These are phyloP conservation scores for Nitzschia inconspicua DNA, from an alignment of 108 stramenopile genomes.

Conservation along the genomic window DNA sequence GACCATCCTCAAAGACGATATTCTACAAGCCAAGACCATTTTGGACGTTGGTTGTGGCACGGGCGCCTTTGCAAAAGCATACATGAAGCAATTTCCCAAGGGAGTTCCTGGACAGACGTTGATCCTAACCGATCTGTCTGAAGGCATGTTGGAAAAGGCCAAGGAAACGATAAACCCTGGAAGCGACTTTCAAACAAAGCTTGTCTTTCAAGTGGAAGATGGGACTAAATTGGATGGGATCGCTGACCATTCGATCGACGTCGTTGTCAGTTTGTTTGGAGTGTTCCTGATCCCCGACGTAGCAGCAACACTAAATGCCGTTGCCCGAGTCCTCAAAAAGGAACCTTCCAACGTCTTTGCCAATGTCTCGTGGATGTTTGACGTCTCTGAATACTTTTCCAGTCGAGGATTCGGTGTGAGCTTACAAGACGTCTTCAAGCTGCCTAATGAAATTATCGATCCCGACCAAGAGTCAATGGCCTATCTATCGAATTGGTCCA, in stretches of 20 bases:
- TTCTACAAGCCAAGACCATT: constrained; percentile 15
- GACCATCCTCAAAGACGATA: constrained; percentile 6
- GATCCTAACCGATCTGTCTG: constrained; percentile 3
- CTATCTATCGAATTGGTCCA: not conserved
- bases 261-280: constrained; percentile 23
- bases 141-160: constrained; percentile 1
- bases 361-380: constrained; percentile 4
- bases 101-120: constrained; percentile 9
- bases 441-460: not conserved
- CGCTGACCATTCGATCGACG: not conserved
- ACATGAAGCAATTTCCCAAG: constrained; percentile 14
- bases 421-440: not conserved
- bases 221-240: constrained; percentile 17
- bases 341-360: not conserved
- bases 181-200: constrained; percentile 8
- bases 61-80: constrained; percentile 11
- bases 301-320: not conserved
- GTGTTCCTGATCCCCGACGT: constrained; percentile 19
- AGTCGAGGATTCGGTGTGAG: constrained; percentile 1
- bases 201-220: constrained; percentile 21
- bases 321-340: constrained; percentile 10
- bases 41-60: constrained; percentile 19
- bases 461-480: not conserved
- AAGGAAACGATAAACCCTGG: not conserved
- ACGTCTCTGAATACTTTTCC: not conserved